Percentiles rank a stretch among this genome's conserved stretches.
Conservation (phyloP, 768 basidiomycete species). For the Tremella yokohamensis region DNA sequence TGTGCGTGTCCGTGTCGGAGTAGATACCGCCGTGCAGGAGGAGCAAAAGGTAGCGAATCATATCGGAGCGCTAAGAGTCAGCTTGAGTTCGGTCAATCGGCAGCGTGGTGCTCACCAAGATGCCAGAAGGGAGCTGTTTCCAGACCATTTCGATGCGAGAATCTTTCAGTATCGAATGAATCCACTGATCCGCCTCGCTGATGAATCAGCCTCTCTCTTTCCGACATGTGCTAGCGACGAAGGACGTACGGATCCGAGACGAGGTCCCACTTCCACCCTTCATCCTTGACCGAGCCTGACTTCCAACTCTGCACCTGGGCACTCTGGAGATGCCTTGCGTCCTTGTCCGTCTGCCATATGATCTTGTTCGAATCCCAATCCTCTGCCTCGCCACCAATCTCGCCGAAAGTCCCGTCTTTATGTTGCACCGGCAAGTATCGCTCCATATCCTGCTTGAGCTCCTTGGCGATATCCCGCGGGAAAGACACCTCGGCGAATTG, state of each 20-base stretch:
- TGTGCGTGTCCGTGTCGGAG: slow-evolving; percentile 51
- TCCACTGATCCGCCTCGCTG: slow-evolving; percentile 33
- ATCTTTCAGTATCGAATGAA: slow-evolving; percentile 20
- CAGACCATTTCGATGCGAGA: slow-evolving; percentile 40
- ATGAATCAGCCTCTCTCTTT: not conserved
- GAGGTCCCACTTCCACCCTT: slow-evolving; percentile 47
- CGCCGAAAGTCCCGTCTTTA: not conserved
- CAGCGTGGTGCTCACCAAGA: slow-evolving; percentile 35
- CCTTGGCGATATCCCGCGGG: slow-evolving; percentile 13
- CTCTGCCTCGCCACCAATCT: not conserved
- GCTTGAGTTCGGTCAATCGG: not conserved
- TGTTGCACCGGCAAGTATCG: slow-evolving; percentile 11
- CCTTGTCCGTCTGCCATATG: slow-evolving; percentile 49
- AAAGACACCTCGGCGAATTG: slow-evolving; percentile 31
- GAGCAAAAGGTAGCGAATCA: slow-evolving; percentile 44
- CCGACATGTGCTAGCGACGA: not conserved
- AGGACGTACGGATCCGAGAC: slow-evolving; percentile 42
- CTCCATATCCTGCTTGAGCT: slow-evolving; percentile 16
- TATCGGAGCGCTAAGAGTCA: slow-evolving; percentile 39
- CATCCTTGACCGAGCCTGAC: slow-evolving; percentile 25
- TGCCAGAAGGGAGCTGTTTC: slow-evolving; percentile 44
- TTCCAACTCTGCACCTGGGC: slow-evolving; percentile 34
- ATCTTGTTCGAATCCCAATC: slow-evolving; percentile 29
- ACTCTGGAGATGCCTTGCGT: slow-evolving; percentile 10
- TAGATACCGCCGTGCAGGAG: slow-evolving; percentile 50